These are phyloP conservation scores for Thelonectria blattea DNA, from an alignment of 2,329 filamentous ascomycete species.

Conservation along the genomic window DNA sequence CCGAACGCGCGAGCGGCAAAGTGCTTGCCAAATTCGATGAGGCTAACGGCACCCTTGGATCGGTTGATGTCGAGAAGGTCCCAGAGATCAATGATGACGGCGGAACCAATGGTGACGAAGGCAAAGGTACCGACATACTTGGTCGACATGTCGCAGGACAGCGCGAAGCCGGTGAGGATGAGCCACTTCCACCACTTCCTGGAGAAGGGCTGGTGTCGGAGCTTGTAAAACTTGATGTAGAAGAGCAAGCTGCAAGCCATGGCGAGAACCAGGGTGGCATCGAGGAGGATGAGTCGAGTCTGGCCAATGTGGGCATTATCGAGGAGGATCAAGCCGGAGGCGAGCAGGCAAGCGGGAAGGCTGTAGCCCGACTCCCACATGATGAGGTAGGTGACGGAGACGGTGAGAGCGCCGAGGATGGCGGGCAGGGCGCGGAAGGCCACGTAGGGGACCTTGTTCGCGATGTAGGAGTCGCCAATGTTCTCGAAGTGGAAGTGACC, in stretches of 20 bases:
- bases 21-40: slow-evolving; percentile 85
- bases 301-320: slow-evolving; percentile 98
- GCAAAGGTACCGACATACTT: slow-evolving; percentile 98
- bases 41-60: slow-evolving; percentile 76
- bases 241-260: slow-evolving; percentile 94
- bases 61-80: slow-evolving; percentile 90
- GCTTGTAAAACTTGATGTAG: slow-evolving; percentile 98
- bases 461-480: slow-evolving; percentile 97
- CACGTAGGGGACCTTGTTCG: slow-evolving; percentile 96
- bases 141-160: slow-evolving; percentile 97
- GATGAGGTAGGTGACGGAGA: slow-evolving; percentile 92
- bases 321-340: slow-evolving; percentile 85
- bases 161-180: slow-evolving; percentile 87
- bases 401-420: slow-evolving; percentile 87
- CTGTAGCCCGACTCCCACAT: slow-evolving; percentile 99
- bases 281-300: slow-evolving; percentile 91
- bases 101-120: slow-evolving; percentile 95
- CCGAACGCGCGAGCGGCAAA: slow-evolving; percentile 86
- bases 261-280: slow-evolving; percentile 91
- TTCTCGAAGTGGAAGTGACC: slow-evolving; percentile 98
- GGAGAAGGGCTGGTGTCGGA: slow-evolving; percentile 85
- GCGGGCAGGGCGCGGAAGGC: slow-evolving; percentile 94
- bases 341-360: slow-evolving; percentile 86
- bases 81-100: slow-evolving; percentile 94
- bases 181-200: slow-evolving; percentile 99